Conservation (phyloP, 352 stramenopile species). For the Phytophthora quininea region DNA sequence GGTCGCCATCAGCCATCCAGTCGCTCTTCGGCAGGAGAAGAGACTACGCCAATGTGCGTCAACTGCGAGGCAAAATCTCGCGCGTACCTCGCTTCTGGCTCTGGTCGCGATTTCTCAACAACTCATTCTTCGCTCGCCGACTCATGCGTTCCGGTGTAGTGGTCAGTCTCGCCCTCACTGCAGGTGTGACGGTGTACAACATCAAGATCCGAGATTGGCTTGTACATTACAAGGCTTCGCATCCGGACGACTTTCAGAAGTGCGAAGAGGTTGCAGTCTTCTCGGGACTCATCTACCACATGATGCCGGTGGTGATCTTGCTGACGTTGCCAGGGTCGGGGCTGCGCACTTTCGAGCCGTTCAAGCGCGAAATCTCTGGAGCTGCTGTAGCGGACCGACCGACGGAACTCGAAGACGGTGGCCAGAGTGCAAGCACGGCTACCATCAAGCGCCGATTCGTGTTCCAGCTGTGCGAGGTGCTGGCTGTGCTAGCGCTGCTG, state of each 20-base stretch:
- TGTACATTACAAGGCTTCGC: slow-evolving; percentile 32
- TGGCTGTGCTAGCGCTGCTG: slow-evolving; percentile 50
- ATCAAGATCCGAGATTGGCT: slow-evolving; percentile 26
- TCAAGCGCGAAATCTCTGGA: slow-evolving; percentile 46
- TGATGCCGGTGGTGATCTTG: slow-evolving; percentile 54
- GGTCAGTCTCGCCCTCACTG: slow-evolving; percentile 41
- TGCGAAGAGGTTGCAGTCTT: slow-evolving; percentile 61
- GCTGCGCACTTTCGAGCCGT: slow-evolving; percentile 65
- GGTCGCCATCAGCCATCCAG: slow-evolving; percentile 10
- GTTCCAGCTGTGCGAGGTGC: slow-evolving; percentile 73
- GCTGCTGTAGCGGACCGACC: no score
- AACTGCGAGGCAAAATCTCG: slow-evolving; percentile 35
- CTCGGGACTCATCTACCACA: slow-evolving; percentile 62
- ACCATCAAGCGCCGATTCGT: slow-evolving; percentile 71
- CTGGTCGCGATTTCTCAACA: slow-evolving; percentile 58
- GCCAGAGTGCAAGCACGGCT: slow-evolving; percentile 34
- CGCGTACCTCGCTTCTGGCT: slow-evolving; percentile 55
- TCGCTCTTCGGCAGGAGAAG: not conserved
- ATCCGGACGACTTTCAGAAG: slow-evolving; percentile 39
- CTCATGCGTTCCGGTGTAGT: slow-evolving; percentile 49
- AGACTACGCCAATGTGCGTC: slow-evolving; percentile 23
- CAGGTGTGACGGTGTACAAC: slow-evolving; percentile 65
- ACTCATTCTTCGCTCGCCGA: slow-evolving; percentile 76
- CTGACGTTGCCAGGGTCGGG: slow-evolving; percentile 61
- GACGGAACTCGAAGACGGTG: slow-evolving; percentile 10